Percentiles rank a stretch among this genome's conserved stretches.
phyloP scores from a whole-genome alignment of 331 rosid species.

The Acacia concinna region DNA sequence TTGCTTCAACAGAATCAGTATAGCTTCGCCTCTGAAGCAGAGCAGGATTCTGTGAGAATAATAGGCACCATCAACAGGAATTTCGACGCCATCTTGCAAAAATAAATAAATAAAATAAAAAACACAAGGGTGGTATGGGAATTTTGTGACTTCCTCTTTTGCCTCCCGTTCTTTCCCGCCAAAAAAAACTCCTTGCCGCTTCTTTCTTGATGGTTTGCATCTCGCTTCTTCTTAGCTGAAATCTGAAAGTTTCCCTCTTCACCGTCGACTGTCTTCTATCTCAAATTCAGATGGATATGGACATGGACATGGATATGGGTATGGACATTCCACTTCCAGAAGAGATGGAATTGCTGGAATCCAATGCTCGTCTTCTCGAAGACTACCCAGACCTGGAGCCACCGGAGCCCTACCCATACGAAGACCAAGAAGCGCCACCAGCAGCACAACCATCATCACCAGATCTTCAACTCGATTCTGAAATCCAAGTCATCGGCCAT shows the following conservation, averaged over 20 bases:
- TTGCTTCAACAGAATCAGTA: neutral
- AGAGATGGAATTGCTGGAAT: constrained; percentile 87
- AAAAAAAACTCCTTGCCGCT: neutral
- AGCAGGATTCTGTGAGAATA: neutral
- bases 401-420: constrained; percentile 43
- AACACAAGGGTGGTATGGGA: neutral
- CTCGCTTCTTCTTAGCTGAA: neutral
- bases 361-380: constrained; percentile 43
- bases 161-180: neutral
- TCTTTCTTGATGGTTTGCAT: neutral
- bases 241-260: neutral
- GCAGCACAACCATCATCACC: constrained; percentile 16
- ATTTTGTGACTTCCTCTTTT: neutral
- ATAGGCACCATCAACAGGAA: neutral
- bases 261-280: neutral
- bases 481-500: constrained; percentile 35
- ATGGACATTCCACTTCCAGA: constrained; percentile 77
- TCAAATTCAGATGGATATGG: constrained; percentile 42
- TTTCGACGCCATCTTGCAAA: neutral
- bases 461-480: constrained; percentile 34
- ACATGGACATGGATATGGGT: constrained; percentile 63
- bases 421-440: constrained; percentile 25
- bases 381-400: constrained; percentile 42
- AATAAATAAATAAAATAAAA: too few relatives aligned
- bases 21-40: neutral